Evolutionary conservation across 192 early-diverging fungal genomes (phyloP), one percentile per base, ranked within the genome.

Genomic region (Diversispora eburnea): DNA sequence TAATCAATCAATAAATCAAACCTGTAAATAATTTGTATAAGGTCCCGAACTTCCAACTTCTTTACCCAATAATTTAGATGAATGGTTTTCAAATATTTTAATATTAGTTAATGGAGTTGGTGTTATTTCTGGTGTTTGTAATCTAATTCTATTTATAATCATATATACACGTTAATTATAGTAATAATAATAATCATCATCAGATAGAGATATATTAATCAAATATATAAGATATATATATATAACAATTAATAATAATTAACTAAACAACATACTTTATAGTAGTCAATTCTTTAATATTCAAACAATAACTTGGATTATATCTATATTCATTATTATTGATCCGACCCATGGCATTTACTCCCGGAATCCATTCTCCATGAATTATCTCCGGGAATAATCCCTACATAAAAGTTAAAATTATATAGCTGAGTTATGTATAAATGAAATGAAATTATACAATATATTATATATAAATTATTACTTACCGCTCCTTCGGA

Each of bases 261-360:
- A 2, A 8, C 5, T 59, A 7, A 22, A 67, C 9, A 67, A 67
- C 77, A 75, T 82, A 89, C 84, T 85, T 82, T 17, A 94, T 75
- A 0, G 76, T 81, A 1, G 89, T 91, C 76, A 85, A 73, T 58
- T 83, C 83, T 3, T 79, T 76, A 8, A 89, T 77, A 15, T 85
- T 81, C 41, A 94, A 80, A 8, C 85, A 78, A 72, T 89, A 94
- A 25, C 86, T 84, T n/a, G 92, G 91, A 69, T 89, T 91, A 72
- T 80, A 79, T 17, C 76, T 73, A 55, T 83, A 91, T 52, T 83
- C 79, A 46, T 81, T 79, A 41, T 86, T 82, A 43, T 81, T 80
- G 48, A 82, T 82, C 48, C 83, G 84, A 3, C 90, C 89, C 86
- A 87, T 84, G 33, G 88, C 85, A 70, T 76, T 85, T 20, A 85